phyloP scores from a whole-genome alignment of 1,139 yeast genomes.

The Blastobotrys apis region DNA sequence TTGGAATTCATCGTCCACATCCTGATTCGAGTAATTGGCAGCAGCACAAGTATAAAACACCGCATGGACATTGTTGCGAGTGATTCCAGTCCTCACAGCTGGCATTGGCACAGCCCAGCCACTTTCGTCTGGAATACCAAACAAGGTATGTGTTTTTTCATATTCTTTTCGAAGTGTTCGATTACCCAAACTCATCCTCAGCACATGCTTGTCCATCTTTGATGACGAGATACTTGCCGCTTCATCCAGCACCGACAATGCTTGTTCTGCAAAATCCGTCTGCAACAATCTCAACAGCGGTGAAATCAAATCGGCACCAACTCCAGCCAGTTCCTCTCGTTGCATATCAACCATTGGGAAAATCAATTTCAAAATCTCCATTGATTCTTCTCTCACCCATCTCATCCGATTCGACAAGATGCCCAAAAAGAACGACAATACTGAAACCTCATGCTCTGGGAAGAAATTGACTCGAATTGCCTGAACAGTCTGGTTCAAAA shows the following conservation, averaged over 20 bases:
- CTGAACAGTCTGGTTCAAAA: conserved; percentile 72
- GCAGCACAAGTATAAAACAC: conserved; percentile 78
- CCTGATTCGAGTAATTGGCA: conserved; percentile 20
- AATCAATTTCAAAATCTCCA: conserved; percentile 67
- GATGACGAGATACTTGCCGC: conserved; percentile 84
- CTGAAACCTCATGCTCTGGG: conserved; percentile 70
- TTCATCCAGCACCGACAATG: conserved; percentile 84
- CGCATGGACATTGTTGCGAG: conserved; percentile 91
- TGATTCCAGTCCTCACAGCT: conserved; percentile 77
- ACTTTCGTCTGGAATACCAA: conserved; percentile 94
- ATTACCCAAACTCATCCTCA: conserved; percentile 88
- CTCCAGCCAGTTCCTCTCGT: conserved; percentile 75
- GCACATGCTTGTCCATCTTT: conserved; percentile 82
- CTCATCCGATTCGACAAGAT: conserved; percentile 66
- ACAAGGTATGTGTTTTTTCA: conserved; percentile 81
- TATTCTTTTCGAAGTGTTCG: conserved; percentile 72
- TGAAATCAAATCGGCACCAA: conserved; percentile 92
- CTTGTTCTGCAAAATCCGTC: conserved; percentile 84
- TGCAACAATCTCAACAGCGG: conserved; percentile 78
- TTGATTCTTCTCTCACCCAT: conserved; percentile 78
- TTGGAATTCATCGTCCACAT: conserved; percentile 29
- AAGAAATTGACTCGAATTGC: conserved; percentile 65
- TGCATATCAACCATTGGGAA: conserved; percentile 75
- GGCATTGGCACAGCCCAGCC: conserved; percentile 99
- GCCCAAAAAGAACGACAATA: conserved; percentile 71